Base-by-base conservation (phyloP, 2,329 filamentous ascomycete species). In the Lasiodiplodia gonubiensis region DNA sequence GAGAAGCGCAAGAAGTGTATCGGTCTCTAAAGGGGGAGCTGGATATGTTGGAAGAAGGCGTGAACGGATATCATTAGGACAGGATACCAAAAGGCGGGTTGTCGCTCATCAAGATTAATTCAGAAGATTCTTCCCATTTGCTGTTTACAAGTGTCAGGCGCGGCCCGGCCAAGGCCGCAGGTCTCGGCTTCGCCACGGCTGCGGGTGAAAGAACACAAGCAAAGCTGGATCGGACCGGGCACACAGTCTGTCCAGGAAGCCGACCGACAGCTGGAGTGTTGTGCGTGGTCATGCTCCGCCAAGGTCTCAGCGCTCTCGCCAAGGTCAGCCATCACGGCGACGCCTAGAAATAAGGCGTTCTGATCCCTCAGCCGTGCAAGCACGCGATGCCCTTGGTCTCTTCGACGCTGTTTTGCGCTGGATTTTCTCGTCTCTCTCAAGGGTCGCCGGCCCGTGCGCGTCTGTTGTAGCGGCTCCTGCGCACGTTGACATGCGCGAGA, bases 1-100 rank as follows among this genome's bases (percentile, higher is more conserved):
- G 94, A 68, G 93, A 97, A 80, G 93, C 93, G 7, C 95, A 99
- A 80, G 93, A 97, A 70, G 78, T 90, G 73, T 99, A 95, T 77
- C 86, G 92, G 72, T 83, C 81, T 70, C 87, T 89, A 68, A 92
- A 87, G 79, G 92, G 93, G 55, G 95, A 98, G 83, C 78, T 97
- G 71, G 87, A 89, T 57, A 82, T 80, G 65, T 80, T 97, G 73
- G 68, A 71, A 46, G 71, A 76, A 48, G 76, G 77, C 21, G 72
- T 75, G 37, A 78, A 80, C 68, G 79, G 78, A 11, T 75, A 74
- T 61, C 72, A 77, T 67, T 79, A 64, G 49, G 30, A 12, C n/a
- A 51, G n/a, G 59, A 63, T 63, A 52, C 42, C 59, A 33, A 61
- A 27, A 48, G 46, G 46, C 27, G 30, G 59, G 21, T 18, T 27